These are phyloP conservation scores for Carex myosuroides DNA, from an alignment of 176 grass and related monocot genomes.

Conservation along the genomic window DNA sequence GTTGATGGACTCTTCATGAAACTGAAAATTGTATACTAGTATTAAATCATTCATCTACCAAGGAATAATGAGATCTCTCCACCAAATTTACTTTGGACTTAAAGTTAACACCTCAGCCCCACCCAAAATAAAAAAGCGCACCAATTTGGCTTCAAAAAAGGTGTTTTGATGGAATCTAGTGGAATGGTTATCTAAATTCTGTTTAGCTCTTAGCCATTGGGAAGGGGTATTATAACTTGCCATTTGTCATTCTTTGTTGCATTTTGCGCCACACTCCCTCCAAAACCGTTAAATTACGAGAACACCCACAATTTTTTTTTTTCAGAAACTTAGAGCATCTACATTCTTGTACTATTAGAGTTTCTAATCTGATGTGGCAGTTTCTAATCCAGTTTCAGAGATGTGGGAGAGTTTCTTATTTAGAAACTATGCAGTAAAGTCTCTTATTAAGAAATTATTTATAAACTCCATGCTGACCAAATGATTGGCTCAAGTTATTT, in stretches of 20 bases:
- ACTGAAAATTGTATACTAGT: background rate
- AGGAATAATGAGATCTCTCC: background rate
- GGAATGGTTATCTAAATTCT: background rate
- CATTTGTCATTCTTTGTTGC: background rate
- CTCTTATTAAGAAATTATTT: too few relatives aligned
- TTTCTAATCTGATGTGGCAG: too few relatives aligned
- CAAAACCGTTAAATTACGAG: background rate
- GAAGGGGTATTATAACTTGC: background rate
- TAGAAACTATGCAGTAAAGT: too few relatives aligned
- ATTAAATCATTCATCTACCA: background rate
- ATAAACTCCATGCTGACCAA: too few relatives aligned
- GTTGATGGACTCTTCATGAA: background rate
- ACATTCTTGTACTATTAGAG: too few relatives aligned
- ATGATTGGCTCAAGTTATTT: too few relatives aligned
- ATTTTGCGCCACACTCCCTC: background rate
- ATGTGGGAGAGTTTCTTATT: too few relatives aligned
- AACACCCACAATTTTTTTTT: background rate
- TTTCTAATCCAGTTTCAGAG: too few relatives aligned
- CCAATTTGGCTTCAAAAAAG: background rate
- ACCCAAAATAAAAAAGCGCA: background rate
- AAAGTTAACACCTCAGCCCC: background rate
- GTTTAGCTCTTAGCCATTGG: background rate
- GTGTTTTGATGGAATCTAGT: background rate
- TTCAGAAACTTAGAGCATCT: too few relatives aligned
- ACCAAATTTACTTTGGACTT: background rate